Conservation (phyloP, 768 basidiomycete genomes). For the Amanita pseudoporphyria region DNA sequence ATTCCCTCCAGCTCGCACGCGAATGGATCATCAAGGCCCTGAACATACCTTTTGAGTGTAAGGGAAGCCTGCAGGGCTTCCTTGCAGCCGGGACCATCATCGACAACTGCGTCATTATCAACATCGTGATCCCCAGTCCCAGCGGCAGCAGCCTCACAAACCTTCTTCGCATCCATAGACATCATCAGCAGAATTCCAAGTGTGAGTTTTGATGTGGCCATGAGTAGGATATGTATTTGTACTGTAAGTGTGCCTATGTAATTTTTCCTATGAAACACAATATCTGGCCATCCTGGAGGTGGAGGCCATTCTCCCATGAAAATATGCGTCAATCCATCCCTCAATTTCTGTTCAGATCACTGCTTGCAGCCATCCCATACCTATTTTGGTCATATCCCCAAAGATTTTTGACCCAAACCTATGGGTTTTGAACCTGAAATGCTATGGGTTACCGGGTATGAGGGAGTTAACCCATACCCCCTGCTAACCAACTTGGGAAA, state of each 20-base stretch:
- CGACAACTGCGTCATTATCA: slow-evolving; percentile 6
- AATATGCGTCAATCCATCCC: not conserved
- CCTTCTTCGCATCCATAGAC: slow-evolving; percentile 3
- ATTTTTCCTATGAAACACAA: not conserved
- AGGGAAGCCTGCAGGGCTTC: slow-evolving; percentile 16
- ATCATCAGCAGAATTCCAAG: no score
- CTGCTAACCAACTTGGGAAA: slow-evolving; percentile 2
- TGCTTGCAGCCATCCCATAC: not conserved
- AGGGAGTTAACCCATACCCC: slow-evolving; percentile 2
- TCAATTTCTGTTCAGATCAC: slow-evolving; percentile 3
- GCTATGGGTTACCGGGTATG: slow-evolving; percentile 11
- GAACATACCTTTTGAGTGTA: slow-evolving; percentile 14
- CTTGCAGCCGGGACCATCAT: slow-evolving; percentile 10
- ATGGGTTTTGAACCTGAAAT: slow-evolving; percentile 10
- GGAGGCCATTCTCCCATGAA: no score
- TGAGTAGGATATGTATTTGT: no score
- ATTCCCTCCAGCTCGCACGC: slow-evolving; percentile 15
- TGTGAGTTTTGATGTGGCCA: no score
- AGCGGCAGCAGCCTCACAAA: not conserved
- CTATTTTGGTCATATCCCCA: not conserved
- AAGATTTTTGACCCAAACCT: slow-evolving; percentile 2
- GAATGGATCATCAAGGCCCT: slow-evolving; percentile 14
- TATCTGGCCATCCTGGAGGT: not conserved
- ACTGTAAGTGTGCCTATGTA: no score
- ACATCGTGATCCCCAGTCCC: slow-evolving; percentile 7